Conservation (phyloP, 805 yeast species). For the Starmerella khaoyaiensis region DNA sequence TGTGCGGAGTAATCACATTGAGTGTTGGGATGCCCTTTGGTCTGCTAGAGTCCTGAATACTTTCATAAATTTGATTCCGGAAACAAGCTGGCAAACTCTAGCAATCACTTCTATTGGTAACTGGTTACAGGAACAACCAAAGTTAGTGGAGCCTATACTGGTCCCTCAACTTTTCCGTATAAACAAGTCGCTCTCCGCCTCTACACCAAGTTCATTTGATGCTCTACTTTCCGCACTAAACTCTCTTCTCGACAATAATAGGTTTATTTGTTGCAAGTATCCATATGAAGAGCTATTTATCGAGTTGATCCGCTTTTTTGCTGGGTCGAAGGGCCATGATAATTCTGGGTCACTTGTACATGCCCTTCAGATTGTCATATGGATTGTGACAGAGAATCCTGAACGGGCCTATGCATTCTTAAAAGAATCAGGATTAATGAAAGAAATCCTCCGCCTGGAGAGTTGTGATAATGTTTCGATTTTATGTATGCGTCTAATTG, state of each 20-base stretch:
- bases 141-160: constrained; percentile 9
- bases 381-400: constrained; percentile 6
- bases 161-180: constrained; percentile 3
- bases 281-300: constrained; percentile 6
- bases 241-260: constrained; percentile 12
- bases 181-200: constrained; percentile 4
- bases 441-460: neutral
- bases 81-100: constrained; percentile 46
- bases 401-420: neutral
- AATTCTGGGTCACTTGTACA: constrained; percentile 14
- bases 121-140: constrained; percentile 26
- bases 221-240: constrained; percentile 13
- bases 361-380: constrained; percentile 12
- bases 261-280: constrained; percentile 8
- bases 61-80: constrained; percentile 33
- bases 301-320: constrained; percentile 5
- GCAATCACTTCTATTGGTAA: constrained; percentile 38
- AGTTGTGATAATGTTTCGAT: constrained; percentile 6
- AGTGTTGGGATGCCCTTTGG: constrained; percentile 31
- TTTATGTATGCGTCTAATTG: constrained; percentile 11
- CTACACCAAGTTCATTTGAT: constrained; percentile 12
- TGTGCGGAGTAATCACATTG: constrained; percentile 33
- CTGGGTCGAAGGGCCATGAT: neutral
- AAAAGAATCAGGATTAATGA: constrained; percentile 1
- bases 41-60: constrained; percentile 31